These are phyloP conservation scores for Bretziella fagacearum DNA, from an alignment of 2,329 filamentous ascomycete species.

Conservation along the genomic window DNA sequence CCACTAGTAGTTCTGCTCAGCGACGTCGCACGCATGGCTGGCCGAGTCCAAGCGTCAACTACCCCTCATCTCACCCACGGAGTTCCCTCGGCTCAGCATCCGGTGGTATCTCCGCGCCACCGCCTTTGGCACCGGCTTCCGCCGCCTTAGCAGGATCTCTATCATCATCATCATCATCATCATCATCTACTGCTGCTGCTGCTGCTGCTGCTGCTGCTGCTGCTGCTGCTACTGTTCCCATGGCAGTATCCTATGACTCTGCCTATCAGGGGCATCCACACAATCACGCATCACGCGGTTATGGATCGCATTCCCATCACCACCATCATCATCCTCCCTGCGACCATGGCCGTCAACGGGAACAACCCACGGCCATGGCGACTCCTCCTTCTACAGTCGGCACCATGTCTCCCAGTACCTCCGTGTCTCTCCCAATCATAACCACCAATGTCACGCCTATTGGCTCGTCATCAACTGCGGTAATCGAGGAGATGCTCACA, in stretches of 20 bases:
- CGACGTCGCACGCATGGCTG: slow-evolving; percentile 10
- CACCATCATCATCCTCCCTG: slow-evolving; percentile 1
- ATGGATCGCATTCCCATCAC: not conserved
- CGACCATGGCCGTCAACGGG: not conserved
- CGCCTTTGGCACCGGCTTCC: not conserved
- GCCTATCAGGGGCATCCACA: not conserved
- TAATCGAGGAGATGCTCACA: slow-evolving; percentile 21
- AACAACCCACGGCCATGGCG: not conserved
- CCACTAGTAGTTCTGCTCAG: not conserved
- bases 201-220: no score
- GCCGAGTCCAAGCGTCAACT: not conserved
- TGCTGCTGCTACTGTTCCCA: no score
- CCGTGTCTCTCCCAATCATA: not conserved
- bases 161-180: no score
- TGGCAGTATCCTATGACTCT: no score
- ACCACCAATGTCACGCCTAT: not conserved
- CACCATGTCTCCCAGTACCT: slow-evolving; percentile 7
- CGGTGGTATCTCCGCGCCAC: not conserved
- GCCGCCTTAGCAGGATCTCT: no score
- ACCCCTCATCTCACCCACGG: not conserved
- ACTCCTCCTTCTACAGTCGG: slow-evolving; percentile 8
- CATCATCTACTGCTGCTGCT: no score
- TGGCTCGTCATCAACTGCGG: not conserved
- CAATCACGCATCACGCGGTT: not conserved
- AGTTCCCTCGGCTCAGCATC: not conserved